Evolutionary conservation across 1,139 yeast species (phyloP).

Genomic region (Diutina sp.): DNA sequence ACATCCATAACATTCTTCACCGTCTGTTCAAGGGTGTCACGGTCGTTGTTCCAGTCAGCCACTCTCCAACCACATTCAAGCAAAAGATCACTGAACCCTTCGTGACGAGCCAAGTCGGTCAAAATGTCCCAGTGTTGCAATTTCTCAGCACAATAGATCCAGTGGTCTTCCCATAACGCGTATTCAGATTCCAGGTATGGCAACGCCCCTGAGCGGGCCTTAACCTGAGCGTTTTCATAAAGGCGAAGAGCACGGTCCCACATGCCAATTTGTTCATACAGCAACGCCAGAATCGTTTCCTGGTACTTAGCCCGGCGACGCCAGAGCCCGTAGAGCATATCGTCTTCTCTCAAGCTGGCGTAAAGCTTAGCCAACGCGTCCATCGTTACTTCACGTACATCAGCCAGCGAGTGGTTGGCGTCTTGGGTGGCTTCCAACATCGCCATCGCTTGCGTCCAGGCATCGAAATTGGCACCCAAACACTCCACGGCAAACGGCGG

Average conservation of each 20-base stretch:
- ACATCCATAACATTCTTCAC: constrained; percentile 96
- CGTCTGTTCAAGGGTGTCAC: constrained; percentile 89
- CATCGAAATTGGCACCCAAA: constrained; percentile 73
- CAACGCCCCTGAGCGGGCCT: constrained; percentile 88
- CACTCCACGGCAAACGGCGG: constrained; percentile 94
- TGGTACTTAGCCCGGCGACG: constrained; percentile 87
- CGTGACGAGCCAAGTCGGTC: constrained; percentile 94
- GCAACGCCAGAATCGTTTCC: constrained; percentile 85
- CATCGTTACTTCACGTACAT: constrained; percentile 73
- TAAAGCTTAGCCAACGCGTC: constrained; percentile 89
- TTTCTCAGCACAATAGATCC: constrained; percentile 96
- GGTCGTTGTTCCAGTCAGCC: constrained; percentile 95
- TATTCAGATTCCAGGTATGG: constrained; percentile 96
- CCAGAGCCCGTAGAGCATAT: constrained; percentile 97
- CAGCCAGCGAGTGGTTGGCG: constrained; percentile 45
- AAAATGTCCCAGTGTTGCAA: constrained; percentile 97
- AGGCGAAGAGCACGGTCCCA: constrained; percentile 93
- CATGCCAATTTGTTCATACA: constrained; percentile 89
- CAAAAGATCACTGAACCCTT: constrained; percentile 87
- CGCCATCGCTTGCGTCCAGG: constrained; percentile 86
- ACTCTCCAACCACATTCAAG: constrained; percentile 99
- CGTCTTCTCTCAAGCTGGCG: constrained; percentile 83
- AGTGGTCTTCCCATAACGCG: constrained; percentile 96
- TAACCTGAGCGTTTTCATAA: constrained; percentile 95
- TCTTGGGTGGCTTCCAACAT: constrained; percentile 68